Percentiles rank a stretch among this genome's conserved stretches.
Evolutionary conservation across 371 early-diverging fungal genomes (phyloP).

Genomic region (Mortierella sp.): DNA sequence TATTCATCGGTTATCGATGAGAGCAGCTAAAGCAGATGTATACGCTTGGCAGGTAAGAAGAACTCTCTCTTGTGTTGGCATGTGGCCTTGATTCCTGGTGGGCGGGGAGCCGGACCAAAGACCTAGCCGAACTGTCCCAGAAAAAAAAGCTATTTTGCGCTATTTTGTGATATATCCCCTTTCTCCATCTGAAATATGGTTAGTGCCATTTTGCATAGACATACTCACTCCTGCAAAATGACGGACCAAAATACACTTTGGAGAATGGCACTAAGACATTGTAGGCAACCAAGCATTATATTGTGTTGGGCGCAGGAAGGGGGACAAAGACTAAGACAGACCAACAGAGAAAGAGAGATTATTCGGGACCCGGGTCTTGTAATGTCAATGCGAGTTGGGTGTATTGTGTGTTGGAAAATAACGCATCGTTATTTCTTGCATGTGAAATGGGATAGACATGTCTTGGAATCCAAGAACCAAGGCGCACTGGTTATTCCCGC

Average conservation of each 20-base stretch:
- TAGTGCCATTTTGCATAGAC: no score
- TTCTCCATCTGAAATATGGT: background rate
- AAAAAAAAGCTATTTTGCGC: background rate
- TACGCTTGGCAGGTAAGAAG: conserved; percentile 46
- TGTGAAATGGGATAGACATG: conserved; percentile 22
- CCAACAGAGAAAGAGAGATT: no score
- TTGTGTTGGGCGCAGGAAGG: no score
- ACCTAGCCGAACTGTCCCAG: no score
- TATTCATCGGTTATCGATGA: background rate
- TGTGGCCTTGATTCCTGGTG: background rate
- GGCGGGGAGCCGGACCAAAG: no score
- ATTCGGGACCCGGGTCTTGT: background rate
- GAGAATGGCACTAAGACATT: no score
- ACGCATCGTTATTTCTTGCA: background rate
- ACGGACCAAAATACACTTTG: no score
- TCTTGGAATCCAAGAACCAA: conserved; percentile 52
- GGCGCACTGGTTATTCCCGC: conserved; percentile 61
- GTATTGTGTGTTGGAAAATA: background rate
- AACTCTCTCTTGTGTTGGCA: background rate
- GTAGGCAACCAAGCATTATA: no score
- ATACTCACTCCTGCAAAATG: no score
- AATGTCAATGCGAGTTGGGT: no score
- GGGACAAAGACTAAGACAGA: no score
- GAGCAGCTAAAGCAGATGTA: conserved; percentile 51
- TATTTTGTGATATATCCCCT: background rate